These are phyloP conservation scores for Aureobasidium namibiae DNA, from an alignment of 2,329 filamentous ascomycete genomes.

Conservation along the genomic window DNA sequence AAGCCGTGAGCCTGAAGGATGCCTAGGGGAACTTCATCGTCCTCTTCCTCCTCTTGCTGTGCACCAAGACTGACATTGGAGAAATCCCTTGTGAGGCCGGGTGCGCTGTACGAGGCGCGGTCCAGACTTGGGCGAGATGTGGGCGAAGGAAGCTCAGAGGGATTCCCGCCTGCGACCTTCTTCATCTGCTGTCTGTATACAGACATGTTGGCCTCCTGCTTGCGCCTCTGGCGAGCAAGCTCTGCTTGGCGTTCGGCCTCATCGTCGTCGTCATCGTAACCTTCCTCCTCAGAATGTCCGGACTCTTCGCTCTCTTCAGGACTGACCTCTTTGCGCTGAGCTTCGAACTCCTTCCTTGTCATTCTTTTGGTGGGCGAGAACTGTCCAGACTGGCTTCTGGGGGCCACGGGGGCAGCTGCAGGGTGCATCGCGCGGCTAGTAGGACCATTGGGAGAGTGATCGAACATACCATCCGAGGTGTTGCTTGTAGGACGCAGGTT, in stretches of 20 bases:
- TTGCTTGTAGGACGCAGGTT: constrained; percentile 7
- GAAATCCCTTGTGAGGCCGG: constrained; percentile 11
- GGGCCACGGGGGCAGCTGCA: background rate
- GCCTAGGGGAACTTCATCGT: constrained; percentile 79
- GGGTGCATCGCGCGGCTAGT: constrained; percentile 25
- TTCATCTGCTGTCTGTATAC: constrained; percentile 94
- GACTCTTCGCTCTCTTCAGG: constrained; percentile 40
- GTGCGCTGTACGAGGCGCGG: constrained; percentile 31
- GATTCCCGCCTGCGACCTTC: constrained; percentile 68
- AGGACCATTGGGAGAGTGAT: constrained; percentile 25
- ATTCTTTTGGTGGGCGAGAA: constrained; percentile 56
- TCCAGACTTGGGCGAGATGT: constrained; percentile 46
- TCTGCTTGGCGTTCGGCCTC: constrained; percentile 67
- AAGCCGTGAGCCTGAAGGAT: constrained; percentile 87
- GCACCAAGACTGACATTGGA: constrained; percentile 18
- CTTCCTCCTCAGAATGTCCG: constrained; percentile 51
- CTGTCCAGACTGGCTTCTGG: constrained; percentile 1
- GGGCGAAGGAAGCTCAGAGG: constrained; percentile 33
- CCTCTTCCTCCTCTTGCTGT: constrained; percentile 57
- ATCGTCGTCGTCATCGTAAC: constrained; percentile 65
- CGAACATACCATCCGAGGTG: constrained; percentile 21
- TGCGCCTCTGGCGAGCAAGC: constrained; percentile 67
- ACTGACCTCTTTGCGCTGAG: constrained; percentile 21
- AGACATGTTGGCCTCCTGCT: constrained; percentile 83
- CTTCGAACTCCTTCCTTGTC: constrained; percentile 80